Evolutionary conservation across 148 eudicot species (phyloP), one percentile per base, ranked within the genome.

Genomic region (Silene latifolia): DNA sequence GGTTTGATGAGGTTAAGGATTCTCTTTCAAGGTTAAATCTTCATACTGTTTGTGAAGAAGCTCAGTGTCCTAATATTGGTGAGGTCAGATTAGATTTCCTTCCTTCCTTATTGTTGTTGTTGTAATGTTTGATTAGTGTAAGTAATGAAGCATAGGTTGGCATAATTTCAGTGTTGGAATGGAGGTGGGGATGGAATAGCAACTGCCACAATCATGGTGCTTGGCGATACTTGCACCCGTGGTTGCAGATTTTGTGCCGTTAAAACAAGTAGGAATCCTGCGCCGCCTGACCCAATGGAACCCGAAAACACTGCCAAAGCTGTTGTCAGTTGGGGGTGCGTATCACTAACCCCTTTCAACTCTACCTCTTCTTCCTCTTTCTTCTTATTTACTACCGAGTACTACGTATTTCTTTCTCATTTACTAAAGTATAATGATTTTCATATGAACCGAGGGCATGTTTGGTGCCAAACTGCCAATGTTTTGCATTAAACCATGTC

Each of bases 221-320:
- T 91, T 39, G 98, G 98, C 47, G 98, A 94, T 77, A 91, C 98
- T 11, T 91, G 98, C 78, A 91, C 97, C 27, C 87, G 98, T 27
- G 97, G 98, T 19, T 91, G 96, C 62, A 84, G 98, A 80, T 94
- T 94, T 84, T 94, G 98, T 88, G 98, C 98, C 0, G 97, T 94
- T 66, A 94, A 94, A 85, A 94, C 98, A 7, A 94, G 91, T 60
- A 83, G 85, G 74, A 94, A 94, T 76, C 98, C 98, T 42, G 85
- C 91, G 14, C 90, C 97, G 8, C 97, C 97, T 67, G 97, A 91
- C 81, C 97, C 96, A 7, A 90, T 91, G 91, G 98, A 94, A 76
- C 98, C 98, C 20, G 81, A 88, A 69, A 94, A 90, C 83, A 94
- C 98, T 66, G 97, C 98, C 39, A 78, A 84, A 82, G 97, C 98